Conservation (phyloP, 2,329 filamentous ascomycete species). For the Cercospora sojina region DNA sequence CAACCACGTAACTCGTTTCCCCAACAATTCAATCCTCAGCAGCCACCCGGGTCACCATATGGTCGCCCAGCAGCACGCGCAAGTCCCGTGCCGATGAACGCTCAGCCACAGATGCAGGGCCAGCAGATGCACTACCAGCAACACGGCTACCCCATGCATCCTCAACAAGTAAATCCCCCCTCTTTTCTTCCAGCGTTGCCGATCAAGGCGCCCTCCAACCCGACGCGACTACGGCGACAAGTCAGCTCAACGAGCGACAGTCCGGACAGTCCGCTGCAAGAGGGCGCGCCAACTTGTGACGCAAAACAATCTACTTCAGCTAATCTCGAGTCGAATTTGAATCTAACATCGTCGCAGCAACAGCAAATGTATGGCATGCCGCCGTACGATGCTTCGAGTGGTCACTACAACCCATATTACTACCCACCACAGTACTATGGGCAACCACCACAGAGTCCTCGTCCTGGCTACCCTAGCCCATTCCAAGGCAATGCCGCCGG, state of each 20-base stretch:
- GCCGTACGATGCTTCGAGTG: conserved; percentile 49
- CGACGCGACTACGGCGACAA: conserved; percentile 21
- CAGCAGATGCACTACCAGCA: conserved; percentile 63
- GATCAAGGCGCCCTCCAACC: conserved; percentile 21
- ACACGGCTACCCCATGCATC: conserved; percentile 57
- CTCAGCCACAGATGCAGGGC: conserved; percentile 65
- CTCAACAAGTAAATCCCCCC: conserved; percentile 62
- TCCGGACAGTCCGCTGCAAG: conserved; percentile 21
- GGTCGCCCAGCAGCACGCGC: conserved; percentile 52
- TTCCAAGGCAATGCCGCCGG: conserved; percentile 49
- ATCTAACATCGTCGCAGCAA: conserved; percentile 41
- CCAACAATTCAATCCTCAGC: conserved; percentile 40
- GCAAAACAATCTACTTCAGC: conserved; percentile 1
- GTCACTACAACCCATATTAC: conserved; percentile 49
- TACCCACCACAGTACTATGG: conserved; percentile 54
- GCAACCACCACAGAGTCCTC: conserved; percentile 47
- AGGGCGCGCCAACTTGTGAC: conserved; percentile 8
- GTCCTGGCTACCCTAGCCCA: conserved; percentile 49
- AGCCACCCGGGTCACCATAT: conserved; percentile 42
- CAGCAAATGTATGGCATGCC: conserved; percentile 62
- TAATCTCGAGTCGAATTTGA: conserved; percentile 11
- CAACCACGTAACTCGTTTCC: conserved; percentile 41
- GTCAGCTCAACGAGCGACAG: conserved; percentile 21
- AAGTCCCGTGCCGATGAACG: conserved; percentile 58
- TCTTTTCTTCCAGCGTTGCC: conserved; percentile 15